Evolutionary conservation across 306 rosid genomes (phyloP).

Genomic region (Ceratonia siliqua): DNA sequence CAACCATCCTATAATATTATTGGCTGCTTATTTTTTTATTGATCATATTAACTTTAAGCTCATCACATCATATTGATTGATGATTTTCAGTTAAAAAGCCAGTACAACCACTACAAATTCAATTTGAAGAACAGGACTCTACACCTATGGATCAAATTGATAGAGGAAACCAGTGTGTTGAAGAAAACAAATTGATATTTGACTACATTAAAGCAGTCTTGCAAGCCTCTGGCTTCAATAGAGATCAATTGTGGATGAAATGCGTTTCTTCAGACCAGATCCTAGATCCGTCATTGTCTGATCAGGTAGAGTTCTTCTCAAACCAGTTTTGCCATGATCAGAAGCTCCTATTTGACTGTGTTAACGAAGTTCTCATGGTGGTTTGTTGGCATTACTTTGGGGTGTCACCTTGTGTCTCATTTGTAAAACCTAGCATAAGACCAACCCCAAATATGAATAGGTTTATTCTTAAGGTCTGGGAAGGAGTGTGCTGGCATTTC

Average conservation of each 20-base stretch:
- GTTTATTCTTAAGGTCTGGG: constrained; percentile 52
- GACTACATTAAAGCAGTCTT: constrained; percentile 62
- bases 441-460: constrained; percentile 49
- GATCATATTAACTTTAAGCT: constrained; percentile 18
- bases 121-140: constrained; percentile 67
- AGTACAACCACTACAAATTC: constrained; percentile 54
- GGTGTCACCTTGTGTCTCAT: constrained; percentile 60
- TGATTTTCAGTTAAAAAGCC: constrained; percentile 54
- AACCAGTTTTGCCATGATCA: constrained; percentile 58
- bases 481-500: constrained; percentile 78
- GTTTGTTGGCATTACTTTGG: constrained; percentile 60
- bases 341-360: constrained; percentile 70
- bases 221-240: constrained; percentile 65
- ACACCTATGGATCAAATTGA: constrained; percentile 45
- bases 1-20: not conserved
- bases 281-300: constrained; percentile 61
- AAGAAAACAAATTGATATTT: constrained; percentile 58
- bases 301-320: constrained; percentile 56
- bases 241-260: constrained; percentile 60
- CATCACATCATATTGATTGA: constrained; percentile 35
- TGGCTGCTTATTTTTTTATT: constrained; percentile 7
- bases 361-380: constrained; percentile 70
- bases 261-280: constrained; percentile 74
- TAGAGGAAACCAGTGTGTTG: constrained; percentile 41
- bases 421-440: constrained; percentile 47